phyloP scores from a whole-genome alignment of 345 rosid genomes.

The Populus alba region DNA sequence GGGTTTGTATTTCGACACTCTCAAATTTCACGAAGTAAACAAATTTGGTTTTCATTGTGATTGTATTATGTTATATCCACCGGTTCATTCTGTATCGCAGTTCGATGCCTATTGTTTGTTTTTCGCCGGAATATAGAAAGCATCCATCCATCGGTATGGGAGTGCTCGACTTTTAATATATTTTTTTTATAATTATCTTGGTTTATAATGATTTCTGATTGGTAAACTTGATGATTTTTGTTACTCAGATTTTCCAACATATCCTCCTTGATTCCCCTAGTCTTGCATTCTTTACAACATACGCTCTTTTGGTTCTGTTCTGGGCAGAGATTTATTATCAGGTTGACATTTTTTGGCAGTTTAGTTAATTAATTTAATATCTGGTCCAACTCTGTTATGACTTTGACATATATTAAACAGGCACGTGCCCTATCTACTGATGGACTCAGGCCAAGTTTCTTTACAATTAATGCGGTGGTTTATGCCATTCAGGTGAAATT shows the following conservation, averaged over 20 bases:
- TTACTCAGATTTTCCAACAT: conserved; percentile 63
- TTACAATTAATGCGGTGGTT: conserved; percentile 64
- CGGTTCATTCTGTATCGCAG: conserved; percentile 32
- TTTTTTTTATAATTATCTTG: not conserved
- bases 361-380: not conserved
- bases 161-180: not conserved
- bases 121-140: conserved; percentile 64
- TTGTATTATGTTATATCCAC: not conserved
- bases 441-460: conserved; percentile 80
- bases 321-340: conserved; percentile 98
- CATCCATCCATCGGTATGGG: conserved; percentile 55
- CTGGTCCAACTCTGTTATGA: not conserved
- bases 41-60: not conserved
- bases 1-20: conserved; percentile 44
- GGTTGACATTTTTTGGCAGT: conserved; percentile 32
- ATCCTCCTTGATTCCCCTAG: conserved; percentile 82
- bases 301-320: conserved; percentile 80
- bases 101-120: conserved; percentile 62
- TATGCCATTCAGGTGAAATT: conserved; percentile 76
- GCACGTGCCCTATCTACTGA: conserved; percentile 85
- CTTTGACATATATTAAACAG: conserved; percentile 34
- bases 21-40: not conserved
- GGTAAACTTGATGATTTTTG: not conserved
- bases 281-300: conserved; percentile 88
- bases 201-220: not conserved